phyloP scores from a whole-genome alignment of 148 eudicot genomes.

The Camellia sinensis region DNA sequence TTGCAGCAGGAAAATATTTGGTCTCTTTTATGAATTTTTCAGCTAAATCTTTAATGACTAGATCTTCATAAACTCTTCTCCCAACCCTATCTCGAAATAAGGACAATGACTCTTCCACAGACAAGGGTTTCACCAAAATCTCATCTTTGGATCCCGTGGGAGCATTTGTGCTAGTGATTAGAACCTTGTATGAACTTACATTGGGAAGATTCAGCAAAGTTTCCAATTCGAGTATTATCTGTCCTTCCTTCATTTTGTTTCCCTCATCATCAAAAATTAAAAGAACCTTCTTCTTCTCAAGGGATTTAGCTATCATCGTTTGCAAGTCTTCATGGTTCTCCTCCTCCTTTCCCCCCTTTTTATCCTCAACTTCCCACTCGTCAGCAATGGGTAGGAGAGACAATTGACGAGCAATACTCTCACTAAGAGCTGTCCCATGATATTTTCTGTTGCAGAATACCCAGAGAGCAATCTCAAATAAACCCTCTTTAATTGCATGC shows the following conservation, averaged over 20 bases:
- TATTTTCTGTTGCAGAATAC: constrained; percentile 1
- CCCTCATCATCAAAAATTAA: background rate
- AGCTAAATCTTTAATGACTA: background rate
- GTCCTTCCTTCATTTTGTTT: background rate
- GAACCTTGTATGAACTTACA: background rate
- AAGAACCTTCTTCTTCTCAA: background rate
- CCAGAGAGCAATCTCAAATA: background rate
- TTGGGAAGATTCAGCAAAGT: background rate
- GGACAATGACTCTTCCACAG: background rate
- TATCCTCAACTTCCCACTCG: background rate
- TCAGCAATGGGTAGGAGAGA: background rate
- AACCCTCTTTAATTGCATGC: background rate
- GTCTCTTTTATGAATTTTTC: background rate
- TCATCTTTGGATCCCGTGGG: background rate
- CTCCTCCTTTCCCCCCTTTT: background rate
- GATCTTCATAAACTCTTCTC: background rate
- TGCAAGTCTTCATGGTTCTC: background rate
- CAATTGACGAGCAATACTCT: background rate
- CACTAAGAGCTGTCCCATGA: background rate
- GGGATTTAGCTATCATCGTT: background rate
- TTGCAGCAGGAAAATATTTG: constrained; percentile 7
- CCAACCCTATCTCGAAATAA: constrained; percentile 7
- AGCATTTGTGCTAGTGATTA: background rate
- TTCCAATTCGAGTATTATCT: background rate
- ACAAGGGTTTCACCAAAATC: background rate